phyloP scores from a whole-genome alignment of 108 stramenopile genomes.

The Cylindrotheca closterium region DNA sequence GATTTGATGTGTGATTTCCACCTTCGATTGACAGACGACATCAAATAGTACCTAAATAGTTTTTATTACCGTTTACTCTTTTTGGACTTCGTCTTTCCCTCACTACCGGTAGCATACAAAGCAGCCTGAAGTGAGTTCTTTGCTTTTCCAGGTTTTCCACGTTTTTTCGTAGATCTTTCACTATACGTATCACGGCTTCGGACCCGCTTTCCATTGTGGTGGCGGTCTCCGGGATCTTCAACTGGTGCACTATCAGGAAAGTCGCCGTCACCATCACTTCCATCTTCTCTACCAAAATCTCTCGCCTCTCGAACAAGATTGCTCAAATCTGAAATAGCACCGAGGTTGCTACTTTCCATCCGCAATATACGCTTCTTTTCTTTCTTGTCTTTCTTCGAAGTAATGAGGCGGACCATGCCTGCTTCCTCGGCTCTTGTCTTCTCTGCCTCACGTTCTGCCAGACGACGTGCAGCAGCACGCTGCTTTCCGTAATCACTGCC shows the following conservation, averaged over 20 bases:
- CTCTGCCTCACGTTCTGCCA: constrained; percentile 67
- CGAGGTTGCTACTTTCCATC: constrained; percentile 76
- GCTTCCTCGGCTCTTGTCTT: constrained; percentile 76
- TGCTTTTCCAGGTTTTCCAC: constrained; percentile 30
- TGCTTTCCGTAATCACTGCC: constrained; percentile 74
- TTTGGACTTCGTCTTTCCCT: constrained; percentile 30
- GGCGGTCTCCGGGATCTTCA: constrained; percentile 5
- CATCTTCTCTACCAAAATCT: constrained; percentile 38
- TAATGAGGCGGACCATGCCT: constrained; percentile 74
- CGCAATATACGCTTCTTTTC: constrained; percentile 77
- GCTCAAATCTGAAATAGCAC: constrained; percentile 74
- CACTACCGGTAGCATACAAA: constrained; percentile 35
- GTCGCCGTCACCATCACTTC: constrained; percentile 24
- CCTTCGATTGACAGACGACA: too few species aligned
- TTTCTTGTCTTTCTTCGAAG: constrained; percentile 74
- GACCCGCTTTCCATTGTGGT: constrained; percentile 61
- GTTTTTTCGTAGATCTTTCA: constrained; percentile 3
- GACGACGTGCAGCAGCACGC: constrained; percentile 54
- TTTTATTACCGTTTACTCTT: not conserved
- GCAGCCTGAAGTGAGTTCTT: constrained; percentile 69
- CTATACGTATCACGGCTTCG: constrained; percentile 41
- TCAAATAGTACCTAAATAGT: too few species aligned
- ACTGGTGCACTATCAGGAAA: constrained; percentile 1
- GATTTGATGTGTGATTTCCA: too few species aligned
- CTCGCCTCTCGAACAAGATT: constrained; percentile 64